Conservation (phyloP, 768 basidiomycete genomes). For the Termitomyces sp. region DNA sequence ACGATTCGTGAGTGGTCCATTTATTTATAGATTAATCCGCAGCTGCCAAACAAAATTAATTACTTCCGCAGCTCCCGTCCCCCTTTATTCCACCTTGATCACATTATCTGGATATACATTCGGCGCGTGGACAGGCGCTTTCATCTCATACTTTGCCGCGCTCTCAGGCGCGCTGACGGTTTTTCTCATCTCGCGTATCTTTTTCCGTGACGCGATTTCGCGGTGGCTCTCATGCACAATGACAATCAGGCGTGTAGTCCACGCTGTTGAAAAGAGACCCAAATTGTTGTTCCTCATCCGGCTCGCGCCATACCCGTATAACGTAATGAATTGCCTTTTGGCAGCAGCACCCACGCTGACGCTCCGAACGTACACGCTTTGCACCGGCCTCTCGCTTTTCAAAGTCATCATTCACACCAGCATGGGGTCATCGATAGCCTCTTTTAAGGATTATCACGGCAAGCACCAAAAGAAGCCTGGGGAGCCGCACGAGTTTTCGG, state of each 20-base stretch:
- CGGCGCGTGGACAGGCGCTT: conserved; percentile 76
- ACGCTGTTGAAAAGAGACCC: conserved; percentile 83
- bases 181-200: conserved; percentile 71
- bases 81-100: conserved; percentile 91
- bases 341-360: conserved; percentile 83
- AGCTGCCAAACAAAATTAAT: background rate
- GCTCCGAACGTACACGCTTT: conserved; percentile 68
- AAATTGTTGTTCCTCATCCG: conserved; percentile 88
- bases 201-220: conserved; percentile 66
- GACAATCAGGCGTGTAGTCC: conserved; percentile 74
- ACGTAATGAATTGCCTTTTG: conserved; percentile 92
- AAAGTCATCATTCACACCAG: conserved; percentile 90
- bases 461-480: conserved; percentile 22
- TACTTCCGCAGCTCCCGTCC: conserved; percentile 64
- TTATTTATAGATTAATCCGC: conserved; percentile 6
- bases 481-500: conserved; percentile 40
- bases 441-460: conserved; percentile 66
- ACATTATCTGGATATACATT: conserved; percentile 89
- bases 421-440: conserved; percentile 79
- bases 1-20: conserved; percentile 65
- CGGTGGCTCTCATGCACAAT: conserved; percentile 66
- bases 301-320: conserved; percentile 88
- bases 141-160: conserved; percentile 84
- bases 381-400: conserved; percentile 80
- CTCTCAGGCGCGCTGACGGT: conserved; percentile 81